Conservation (phyloP, 768 basidiomycete species). For the Pleurotus cornucopiae region DNA sequence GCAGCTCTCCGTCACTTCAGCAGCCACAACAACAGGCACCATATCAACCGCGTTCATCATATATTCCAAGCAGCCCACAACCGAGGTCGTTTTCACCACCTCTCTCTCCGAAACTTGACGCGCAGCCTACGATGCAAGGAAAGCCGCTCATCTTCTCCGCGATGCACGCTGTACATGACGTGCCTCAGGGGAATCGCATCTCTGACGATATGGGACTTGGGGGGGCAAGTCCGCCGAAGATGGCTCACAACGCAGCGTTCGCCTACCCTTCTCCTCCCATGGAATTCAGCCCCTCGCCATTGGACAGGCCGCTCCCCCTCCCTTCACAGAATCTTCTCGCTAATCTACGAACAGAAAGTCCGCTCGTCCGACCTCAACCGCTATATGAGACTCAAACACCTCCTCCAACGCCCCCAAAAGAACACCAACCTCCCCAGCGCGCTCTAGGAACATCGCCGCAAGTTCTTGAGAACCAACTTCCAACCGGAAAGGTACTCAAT, state of each 20-base stretch:
- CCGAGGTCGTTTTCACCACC: slow-evolving; percentile 10
- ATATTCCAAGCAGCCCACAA: neutral
- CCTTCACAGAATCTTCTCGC: neutral
- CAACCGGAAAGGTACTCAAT: neutral
- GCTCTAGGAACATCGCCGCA: neutral
- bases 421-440: neutral
- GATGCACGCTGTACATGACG: slow-evolving; percentile 32
- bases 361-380: neutral
- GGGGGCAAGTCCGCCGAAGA: neutral
- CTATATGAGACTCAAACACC: neutral
- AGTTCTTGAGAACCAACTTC: neutral
- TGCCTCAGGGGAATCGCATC: slow-evolving; percentile 10
- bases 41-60: neutral
- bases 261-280: slow-evolving; percentile 9
- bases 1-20: neutral
- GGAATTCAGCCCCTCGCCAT: slow-evolving; percentile 6
- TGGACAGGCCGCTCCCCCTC: neutral
- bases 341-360: neutral
- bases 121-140: slow-evolving; percentile 14
- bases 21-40: neutral
- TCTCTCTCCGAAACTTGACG: slow-evolving; percentile 5
- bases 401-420: slow-evolving; percentile 3
- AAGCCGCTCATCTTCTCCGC: slow-evolving; percentile 65
- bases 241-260: neutral
- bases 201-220: neutral